Conservation (phyloP, 768 basidiomycete species). For the Megacollybia marginata region DNA sequence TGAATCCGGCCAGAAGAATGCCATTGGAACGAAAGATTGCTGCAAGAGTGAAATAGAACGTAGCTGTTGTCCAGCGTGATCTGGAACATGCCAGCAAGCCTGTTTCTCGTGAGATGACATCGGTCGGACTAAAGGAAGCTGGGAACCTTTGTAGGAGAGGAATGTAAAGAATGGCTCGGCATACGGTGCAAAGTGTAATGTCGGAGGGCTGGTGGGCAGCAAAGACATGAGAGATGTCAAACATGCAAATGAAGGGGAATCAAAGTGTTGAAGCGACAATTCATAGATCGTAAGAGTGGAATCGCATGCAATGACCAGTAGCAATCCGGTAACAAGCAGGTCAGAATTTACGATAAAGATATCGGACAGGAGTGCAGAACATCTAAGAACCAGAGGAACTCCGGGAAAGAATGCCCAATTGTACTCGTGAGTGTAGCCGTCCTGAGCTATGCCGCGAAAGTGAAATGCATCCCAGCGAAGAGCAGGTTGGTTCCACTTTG, state of each 20-base stretch:
- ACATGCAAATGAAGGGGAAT: constrained; percentile 49
- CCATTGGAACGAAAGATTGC: constrained; percentile 72
- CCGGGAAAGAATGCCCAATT: constrained; percentile 86
- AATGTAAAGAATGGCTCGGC: constrained; percentile 84
- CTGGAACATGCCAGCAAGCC: constrained; percentile 55
- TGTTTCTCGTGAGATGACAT: constrained; percentile 13
- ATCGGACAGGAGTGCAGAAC: constrained; percentile 8
- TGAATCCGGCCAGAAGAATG: constrained; percentile 65
- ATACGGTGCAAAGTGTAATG: constrained; percentile 65
- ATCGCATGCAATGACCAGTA: constrained; percentile 32
- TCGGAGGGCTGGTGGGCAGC: constrained; percentile 74
- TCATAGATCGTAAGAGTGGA: constrained; percentile 42
- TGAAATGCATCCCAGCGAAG: constrained; percentile 89
- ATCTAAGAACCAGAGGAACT: constrained; percentile 46
- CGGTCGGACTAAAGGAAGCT: not conserved
- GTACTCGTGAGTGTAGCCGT: constrained; percentile 62
- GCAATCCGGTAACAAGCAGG: constrained; percentile 27
- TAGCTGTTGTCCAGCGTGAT: constrained; percentile 44
- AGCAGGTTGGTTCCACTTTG: constrained; percentile 17
- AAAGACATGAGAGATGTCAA: constrained; percentile 63
- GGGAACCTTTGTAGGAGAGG: constrained; percentile 63
- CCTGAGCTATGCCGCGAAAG: constrained; percentile 60
- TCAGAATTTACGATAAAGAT: constrained; percentile 7
- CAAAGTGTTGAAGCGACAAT: constrained; percentile 52
- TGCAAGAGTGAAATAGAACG: constrained; percentile 58